Evolutionary conservation across 2,329 filamentous ascomycete species (phyloP).

Genomic region (Plectosphaerella cucumerina): DNA sequence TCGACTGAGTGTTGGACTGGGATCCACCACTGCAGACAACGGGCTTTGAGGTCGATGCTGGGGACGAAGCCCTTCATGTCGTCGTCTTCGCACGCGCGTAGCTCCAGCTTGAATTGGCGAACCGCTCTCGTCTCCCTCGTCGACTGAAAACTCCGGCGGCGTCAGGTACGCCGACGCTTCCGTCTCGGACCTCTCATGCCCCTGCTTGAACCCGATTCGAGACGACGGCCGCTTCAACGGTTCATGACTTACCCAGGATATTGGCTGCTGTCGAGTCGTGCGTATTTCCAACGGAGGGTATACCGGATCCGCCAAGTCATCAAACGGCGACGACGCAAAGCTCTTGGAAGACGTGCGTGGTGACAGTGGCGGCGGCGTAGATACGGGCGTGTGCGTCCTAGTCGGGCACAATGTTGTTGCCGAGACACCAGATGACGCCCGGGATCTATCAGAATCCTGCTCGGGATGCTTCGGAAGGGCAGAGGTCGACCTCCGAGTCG

Average conservation of each 20-base stretch:
- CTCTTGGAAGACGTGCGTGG: constrained; percentile 1
- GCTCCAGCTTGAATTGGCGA: too few relatives aligned
- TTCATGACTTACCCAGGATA: constrained; percentile 30
- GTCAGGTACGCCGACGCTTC: constrained; percentile 21
- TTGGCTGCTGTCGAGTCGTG: constrained; percentile 7
- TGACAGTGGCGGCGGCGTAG: neutral
- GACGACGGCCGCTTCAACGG: constrained; percentile 35
- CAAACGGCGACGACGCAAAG: neutral
- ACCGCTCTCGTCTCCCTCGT: neutral
- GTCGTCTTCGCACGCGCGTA: neutral
- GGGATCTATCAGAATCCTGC: neutral
- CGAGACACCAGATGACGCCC: constrained; percentile 3
- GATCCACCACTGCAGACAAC: constrained; percentile 1
- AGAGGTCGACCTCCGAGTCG: neutral
- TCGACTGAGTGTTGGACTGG: neutral
- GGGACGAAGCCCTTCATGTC: neutral
- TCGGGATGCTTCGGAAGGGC: neutral
- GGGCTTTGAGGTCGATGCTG: neutral
- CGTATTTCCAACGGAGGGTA: neutral
- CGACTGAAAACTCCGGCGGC: constrained; percentile 21
- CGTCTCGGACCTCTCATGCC: constrained; percentile 14
- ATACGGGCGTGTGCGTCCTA: constrained; percentile 1
- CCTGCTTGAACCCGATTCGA: constrained; percentile 14
- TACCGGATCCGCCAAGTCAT: neutral
- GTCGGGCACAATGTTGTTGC: neutral